Evolutionary conservation across 163 green algal genomes (phyloP), one percentile per base, ranked within the genome.

Genomic region (Chlamydomonas reinhardtii): DNA sequence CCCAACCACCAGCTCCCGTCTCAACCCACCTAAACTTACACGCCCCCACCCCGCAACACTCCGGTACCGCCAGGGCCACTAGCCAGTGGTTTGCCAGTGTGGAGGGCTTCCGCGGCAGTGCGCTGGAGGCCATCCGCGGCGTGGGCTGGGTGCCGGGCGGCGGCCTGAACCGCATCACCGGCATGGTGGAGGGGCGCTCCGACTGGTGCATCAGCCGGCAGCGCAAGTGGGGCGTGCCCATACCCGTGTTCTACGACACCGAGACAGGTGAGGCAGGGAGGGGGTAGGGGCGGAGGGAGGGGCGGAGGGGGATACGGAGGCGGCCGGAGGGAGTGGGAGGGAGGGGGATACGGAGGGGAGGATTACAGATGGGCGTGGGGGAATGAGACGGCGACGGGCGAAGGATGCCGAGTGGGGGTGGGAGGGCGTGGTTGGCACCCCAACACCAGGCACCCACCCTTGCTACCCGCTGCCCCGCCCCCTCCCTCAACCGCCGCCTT

Each of bases 151-250:
- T 86, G 85, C 71, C 75, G 20, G 35, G 29, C 52, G 64, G 37
- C 27, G 89, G 89, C 37, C 54, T 91, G 43, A 97, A 97, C 80
- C 96, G 98, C 82, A 99, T 99, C 92, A 97, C 89, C 11, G 69
- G 90, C 79, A 99, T 99, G 98, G 97, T 94, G 0, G 93, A 97
- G 85, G 94, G 96, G 24, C 95, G 98, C 70, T 82, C 52, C 61
- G 98, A 99, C 87, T 99, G 98, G 98, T 99, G 98, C 95, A 99
- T 99, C 91, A 98, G 93, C 54, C 92, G 98, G 37, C 98, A 99
- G 94, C 93, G 98, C 83, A 96, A 96, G 83, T 99, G 98, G 98
- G 98, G 98, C 52, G 97, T 99, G 75, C 97, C 98, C 83, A 99
- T 99, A 82, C 98, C 98, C 24, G 97, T 98, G 2, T 99, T 99